A percentile compares a stretch with the other conserved stretches of the same genome.
Evolutionary conservation across 164 flowering plant genomes (phyloP).

Genomic region (Berberis thunbergii): DNA sequence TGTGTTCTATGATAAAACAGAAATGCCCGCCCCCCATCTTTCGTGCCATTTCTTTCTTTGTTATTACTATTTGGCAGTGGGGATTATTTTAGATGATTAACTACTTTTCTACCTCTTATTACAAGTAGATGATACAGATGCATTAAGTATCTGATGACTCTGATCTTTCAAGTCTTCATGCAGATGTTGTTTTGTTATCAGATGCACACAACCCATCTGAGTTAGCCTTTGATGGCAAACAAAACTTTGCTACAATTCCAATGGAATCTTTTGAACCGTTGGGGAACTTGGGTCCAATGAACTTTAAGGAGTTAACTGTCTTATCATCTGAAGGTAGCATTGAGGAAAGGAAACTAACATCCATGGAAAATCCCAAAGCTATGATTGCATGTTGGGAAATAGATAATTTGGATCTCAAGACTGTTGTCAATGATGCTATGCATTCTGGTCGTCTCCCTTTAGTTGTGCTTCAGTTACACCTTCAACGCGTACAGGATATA

Average conservation of each 20-base stretch:
- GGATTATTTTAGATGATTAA: not conserved
- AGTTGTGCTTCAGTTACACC: constrained; percentile 94
- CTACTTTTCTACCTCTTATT: constrained; percentile 3
- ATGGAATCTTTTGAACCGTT: constrained; percentile 21
- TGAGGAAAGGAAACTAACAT: constrained; percentile 26
- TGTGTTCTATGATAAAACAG: not conserved
- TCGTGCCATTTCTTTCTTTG: too few relatives aligned
- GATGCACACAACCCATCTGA: constrained; percentile 22
- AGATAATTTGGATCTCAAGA: constrained; percentile 63
- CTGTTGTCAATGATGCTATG: constrained; percentile 85
- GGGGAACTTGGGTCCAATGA: constrained; percentile 16
- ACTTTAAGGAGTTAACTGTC: constrained; percentile 23
- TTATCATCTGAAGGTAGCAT: constrained; percentile 26
- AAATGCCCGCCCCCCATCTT: not conserved
- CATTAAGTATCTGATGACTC: constrained; percentile 31
- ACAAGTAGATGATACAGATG: constrained; percentile 40
- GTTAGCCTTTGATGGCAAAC: constrained; percentile 16
- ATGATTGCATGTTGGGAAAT: constrained; percentile 89
- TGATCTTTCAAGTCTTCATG: constrained; percentile 21
- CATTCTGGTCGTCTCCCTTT: constrained; percentile 89
- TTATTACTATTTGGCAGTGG: too few relatives aligned
- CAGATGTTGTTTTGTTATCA: constrained; percentile 16
- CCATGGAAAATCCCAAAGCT: constrained; percentile 78
- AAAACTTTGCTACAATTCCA: constrained; percentile 45
- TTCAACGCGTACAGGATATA: constrained; percentile 49